Evolutionary conservation across 306 rosid genomes (phyloP).

Genomic region (Rosa lucieae): DNA sequence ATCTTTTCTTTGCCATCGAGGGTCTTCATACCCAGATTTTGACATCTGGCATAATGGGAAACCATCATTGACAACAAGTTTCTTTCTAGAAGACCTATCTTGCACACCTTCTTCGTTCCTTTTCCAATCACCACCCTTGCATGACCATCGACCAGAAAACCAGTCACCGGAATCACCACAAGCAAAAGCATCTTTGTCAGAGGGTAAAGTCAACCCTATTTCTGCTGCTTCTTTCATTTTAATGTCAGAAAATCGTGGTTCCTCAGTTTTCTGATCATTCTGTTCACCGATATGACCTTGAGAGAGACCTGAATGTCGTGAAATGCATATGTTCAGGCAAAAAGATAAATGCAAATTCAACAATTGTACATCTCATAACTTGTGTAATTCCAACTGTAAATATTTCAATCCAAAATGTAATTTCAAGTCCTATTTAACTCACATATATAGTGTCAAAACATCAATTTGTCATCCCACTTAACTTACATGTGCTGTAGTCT

Average conservation of each 20-base stretch:
- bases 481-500: background rate
- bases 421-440: background rate
- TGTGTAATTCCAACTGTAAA: background rate
- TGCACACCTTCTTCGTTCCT: slow-evolving; percentile 77
- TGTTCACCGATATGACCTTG: slow-evolving; percentile 36
- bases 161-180: slow-evolving; percentile 57
- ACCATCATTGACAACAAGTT: slow-evolving; percentile 80
- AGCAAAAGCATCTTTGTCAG: slow-evolving; percentile 57
- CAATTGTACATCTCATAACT: background rate
- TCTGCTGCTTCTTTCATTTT: slow-evolving; percentile 37
- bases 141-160: slow-evolving; percentile 86
- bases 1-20: slow-evolving; percentile 87
- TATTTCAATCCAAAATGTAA: background rate
- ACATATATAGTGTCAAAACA: background rate
- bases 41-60: slow-evolving; percentile 83
- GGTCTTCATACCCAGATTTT: slow-evolving; percentile 89
- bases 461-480: background rate
- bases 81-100: slow-evolving; percentile 73
- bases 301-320: slow-evolving; percentile 54
- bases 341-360: background rate
- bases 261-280: slow-evolving; percentile 46
- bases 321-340: background rate
- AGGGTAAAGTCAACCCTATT: slow-evolving; percentile 36
- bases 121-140: slow-evolving; percentile 99
- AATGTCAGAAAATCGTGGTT: slow-evolving; percentile 42